A percentile compares a stretch with the other conserved stretches of the same genome.
These are phyloP conservation scores for Dalbergia oliveri DNA, from an alignment of 306 rosid species.

Conservation along the genomic window DNA sequence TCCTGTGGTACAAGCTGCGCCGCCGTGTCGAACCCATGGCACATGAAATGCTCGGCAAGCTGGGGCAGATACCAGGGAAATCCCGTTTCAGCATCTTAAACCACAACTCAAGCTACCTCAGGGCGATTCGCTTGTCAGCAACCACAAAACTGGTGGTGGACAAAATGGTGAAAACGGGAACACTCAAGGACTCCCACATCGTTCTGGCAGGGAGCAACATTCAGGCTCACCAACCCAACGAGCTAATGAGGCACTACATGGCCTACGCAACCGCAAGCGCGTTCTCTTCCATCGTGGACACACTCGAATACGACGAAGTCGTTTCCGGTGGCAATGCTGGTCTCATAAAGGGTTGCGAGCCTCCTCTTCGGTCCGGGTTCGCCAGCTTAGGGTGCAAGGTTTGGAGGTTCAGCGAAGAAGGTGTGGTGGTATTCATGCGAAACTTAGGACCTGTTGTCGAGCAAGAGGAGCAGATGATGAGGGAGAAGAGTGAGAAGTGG, in stretches of 20 bases:
- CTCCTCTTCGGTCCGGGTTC: background rate
- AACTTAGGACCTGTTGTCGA: background rate
- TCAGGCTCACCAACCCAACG: background rate
- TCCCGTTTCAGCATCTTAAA: background rate
- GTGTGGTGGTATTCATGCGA: background rate
- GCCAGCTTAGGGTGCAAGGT: background rate
- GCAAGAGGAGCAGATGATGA: background rate
- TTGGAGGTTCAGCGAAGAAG: background rate
- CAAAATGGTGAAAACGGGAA: background rate
- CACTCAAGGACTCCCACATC: background rate
- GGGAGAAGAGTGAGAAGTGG: background rate
- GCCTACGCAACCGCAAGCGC: background rate
- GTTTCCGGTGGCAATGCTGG: background rate
- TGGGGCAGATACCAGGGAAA: background rate
- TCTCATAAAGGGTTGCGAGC: background rate
- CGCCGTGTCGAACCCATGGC: background rate
- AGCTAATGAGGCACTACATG: background rate
- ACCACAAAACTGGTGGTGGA: background rate
- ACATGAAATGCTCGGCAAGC: background rate
- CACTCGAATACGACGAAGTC: background rate
- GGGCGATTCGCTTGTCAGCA: slow-evolving; percentile 17
- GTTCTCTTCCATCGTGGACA: background rate
- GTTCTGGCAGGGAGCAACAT: background rate
- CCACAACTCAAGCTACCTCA: background rate
- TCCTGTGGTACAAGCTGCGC: background rate